Evolutionary conservation across 176 grass and related monocot genomes (phyloP).

Genomic region (bread wheat (Triticum aestivum)): DNA sequence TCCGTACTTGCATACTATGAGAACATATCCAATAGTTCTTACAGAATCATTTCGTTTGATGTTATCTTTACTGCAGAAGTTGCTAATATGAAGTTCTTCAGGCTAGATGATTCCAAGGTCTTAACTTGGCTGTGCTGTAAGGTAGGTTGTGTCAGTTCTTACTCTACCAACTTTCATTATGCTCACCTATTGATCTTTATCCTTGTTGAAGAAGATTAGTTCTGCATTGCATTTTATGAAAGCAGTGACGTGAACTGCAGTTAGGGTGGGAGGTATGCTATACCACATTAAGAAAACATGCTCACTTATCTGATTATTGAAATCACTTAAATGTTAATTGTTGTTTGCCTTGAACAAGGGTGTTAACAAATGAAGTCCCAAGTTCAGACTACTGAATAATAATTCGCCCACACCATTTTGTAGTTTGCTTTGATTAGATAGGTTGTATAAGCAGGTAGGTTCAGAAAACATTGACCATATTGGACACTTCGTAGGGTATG

Average conservation of each 20-base stretch:
- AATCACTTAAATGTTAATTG: neutral
- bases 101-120: conserved; percentile 87
- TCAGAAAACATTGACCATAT: neutral
- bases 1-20: neutral
- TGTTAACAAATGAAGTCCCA: neutral
- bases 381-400: neutral
- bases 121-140: conserved; percentile 94
- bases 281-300: conserved; percentile 1
- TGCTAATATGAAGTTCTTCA: conserved; percentile 73
- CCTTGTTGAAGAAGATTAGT: neutral
- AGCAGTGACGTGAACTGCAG: conserved; percentile 12
- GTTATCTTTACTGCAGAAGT: conserved; percentile 65
- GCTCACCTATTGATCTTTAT: neutral
- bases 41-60: conserved; percentile 13
- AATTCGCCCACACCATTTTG: neutral
- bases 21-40: conserved; percentile 13
- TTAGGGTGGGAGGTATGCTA: conserved; percentile 3
- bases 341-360: neutral
- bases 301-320: neutral
- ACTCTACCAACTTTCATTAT: neutral
- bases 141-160: conserved; percentile 41
- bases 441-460: neutral
- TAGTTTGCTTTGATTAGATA: conserved; percentile 5
- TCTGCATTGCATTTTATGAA: neutral
- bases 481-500: neutral